phyloP scores from a whole-genome alignment of 164 flowering plant species.

The Houttuynia cordata region DNA sequence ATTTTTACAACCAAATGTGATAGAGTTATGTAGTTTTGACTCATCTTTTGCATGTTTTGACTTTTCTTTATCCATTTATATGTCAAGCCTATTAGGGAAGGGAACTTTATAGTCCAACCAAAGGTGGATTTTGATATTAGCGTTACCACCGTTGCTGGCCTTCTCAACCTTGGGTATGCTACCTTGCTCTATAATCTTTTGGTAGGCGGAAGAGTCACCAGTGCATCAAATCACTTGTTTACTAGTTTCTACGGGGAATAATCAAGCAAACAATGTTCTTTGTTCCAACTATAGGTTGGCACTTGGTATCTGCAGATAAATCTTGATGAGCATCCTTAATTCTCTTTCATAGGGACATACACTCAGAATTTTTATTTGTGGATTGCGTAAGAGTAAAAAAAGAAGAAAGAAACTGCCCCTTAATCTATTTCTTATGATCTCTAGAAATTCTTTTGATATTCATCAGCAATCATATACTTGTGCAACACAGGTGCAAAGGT shows the following conservation, averaged over 20 bases:
- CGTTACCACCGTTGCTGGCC: slow-evolving; percentile 89
- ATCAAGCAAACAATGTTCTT: too few relatives aligned
- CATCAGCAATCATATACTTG: background rate
- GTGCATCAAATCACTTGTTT: too few relatives aligned
- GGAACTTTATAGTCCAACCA: slow-evolving; percentile 92
- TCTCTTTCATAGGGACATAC: too few relatives aligned
- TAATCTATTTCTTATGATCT: too few relatives aligned
- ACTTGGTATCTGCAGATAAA: too few relatives aligned
- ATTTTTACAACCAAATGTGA: background rate
- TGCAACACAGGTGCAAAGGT: too few relatives aligned
- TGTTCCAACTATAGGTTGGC: too few relatives aligned
- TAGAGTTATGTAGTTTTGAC: background rate
- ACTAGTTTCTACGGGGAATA: background rate
- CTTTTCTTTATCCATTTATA: slow-evolving; percentile 1
- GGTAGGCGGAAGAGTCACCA: background rate
- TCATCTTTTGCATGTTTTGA: background rate
- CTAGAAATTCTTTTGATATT: too few relatives aligned
- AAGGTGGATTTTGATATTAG: slow-evolving; percentile 99
- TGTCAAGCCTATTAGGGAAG: slow-evolving; percentile 86
- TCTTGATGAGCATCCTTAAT: too few relatives aligned
- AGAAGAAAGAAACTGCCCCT: too few relatives aligned
- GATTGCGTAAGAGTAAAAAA: too few relatives aligned
- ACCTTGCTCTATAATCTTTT: background rate
- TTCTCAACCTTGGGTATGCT: slow-evolving; percentile 92
- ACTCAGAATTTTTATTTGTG: too few relatives aligned